Evolutionary conservation across 2,329 filamentous ascomycete species (phyloP), one percentile per base, ranked within the genome.

Genomic region (Scedosporium apiospermum): DNA sequence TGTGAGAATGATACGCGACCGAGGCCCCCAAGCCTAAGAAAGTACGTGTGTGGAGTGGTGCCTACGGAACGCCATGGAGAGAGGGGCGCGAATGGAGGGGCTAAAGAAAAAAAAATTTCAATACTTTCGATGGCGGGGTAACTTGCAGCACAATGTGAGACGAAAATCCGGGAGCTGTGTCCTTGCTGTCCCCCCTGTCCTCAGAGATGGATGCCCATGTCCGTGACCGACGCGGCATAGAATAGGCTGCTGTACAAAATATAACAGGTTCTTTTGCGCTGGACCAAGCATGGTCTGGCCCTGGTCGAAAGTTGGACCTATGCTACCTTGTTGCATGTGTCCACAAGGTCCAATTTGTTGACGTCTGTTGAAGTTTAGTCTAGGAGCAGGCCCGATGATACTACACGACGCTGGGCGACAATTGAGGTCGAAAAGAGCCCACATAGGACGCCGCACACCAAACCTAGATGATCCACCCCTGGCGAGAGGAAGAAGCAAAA

Each of bases 61-160:
- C 51, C 51, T 55, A 55, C 51, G 23, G 23, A 55, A 3, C 2
- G 3, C 51, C 9, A 53, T 53, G 16, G n/a, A 27, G 23, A 21
- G 18, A n/a, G 5, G 23, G 42, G 9, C 58, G 58, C 51, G 58
- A 18, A 60, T 60, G 58, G 58, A 60, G 58, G 58, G 58, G 58
- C 58, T 21, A 59, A 26, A 26, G 21, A 42, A 60, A 60, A 60
- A 60, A 60, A 46, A 46, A 49, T 38, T 38, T 38, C 34, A 38
- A 14, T 38, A 38, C 34, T 38, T 38, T 46, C 51, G 18, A 60
- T 60, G 58, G 58, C 58, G 58, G 58, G 58, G 58, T 60, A 49
- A 51, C 58, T 46, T 46, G 51, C 51, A 55, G 6, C 51, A 30
- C 7, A 23, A 23, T 55, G 51, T 14, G 12, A 55, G 51, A 27